These are phyloP conservation scores for Tuber umbilicatum DNA, from an alignment of 495 filamentous ascomycete species.

Conservation along the genomic window DNA sequence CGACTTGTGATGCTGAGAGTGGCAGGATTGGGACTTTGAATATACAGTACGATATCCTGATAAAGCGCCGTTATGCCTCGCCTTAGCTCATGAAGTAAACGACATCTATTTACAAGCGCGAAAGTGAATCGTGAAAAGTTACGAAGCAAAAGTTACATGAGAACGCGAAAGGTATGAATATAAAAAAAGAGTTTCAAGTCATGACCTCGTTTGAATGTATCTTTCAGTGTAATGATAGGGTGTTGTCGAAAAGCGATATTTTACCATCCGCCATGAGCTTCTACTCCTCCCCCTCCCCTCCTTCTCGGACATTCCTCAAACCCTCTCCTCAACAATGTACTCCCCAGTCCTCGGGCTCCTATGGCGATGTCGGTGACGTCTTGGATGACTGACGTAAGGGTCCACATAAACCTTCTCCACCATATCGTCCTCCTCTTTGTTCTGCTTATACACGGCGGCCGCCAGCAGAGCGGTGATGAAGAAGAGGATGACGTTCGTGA, in stretches of 20 bases:
- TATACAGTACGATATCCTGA: not conserved
- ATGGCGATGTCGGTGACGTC: conserved; percentile 24
- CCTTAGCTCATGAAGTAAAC: not conserved
- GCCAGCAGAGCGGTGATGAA: conserved; percentile 38
- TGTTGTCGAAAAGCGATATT: not conserved
- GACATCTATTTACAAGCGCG: not conserved
- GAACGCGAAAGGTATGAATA: not conserved
- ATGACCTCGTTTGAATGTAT: not conserved
- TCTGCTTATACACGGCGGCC: conserved; percentile 19
- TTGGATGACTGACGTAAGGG: not conserved
- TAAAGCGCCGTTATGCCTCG: not conserved
- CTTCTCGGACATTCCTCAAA: not conserved
- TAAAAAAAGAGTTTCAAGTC: not conserved
- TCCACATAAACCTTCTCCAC: conserved; percentile 24
- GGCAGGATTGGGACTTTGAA: not conserved
- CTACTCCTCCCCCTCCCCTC: not conserved
- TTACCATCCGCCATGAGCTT: too few species aligned
- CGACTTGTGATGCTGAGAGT: not conserved
- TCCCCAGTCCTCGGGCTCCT: conserved; percentile 17
- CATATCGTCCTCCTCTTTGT: conserved; percentile 19
- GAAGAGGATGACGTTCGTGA: conserved; percentile 38
- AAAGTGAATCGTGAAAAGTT: not conserved
- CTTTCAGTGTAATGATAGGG: not conserved
- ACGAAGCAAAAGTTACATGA: not conserved
- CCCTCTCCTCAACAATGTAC: conserved; percentile 26